Evolutionary conservation across 1,284 basidiomycete genomes (phyloP).

Genomic region (Cutaneotrichosporon cyanovorans): DNA sequence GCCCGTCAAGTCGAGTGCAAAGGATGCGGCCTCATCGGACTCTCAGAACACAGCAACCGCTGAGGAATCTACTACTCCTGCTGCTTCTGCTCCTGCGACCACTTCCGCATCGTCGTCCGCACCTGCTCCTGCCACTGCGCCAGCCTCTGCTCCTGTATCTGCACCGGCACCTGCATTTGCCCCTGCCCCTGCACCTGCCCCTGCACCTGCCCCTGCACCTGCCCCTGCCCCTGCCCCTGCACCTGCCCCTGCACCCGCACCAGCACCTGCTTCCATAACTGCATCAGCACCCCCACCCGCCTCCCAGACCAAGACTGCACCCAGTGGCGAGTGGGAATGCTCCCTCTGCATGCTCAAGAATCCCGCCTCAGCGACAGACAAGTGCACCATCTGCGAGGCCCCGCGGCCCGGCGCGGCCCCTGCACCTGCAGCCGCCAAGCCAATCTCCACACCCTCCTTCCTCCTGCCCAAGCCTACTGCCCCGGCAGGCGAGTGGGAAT

Average conservation of each 20-base stretch:
- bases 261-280: constrained; percentile 6
- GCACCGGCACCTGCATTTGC: constrained; percentile 49
- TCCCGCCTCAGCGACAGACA: constrained; percentile 45
- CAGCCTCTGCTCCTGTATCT: no score
- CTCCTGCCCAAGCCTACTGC: not conserved
- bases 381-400: constrained; percentile 54
- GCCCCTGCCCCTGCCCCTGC: no score
- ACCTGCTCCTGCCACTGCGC: no score
- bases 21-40: no score
- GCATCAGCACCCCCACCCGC: constrained; percentile 1
- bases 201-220: no score
- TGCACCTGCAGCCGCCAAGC: constrained; percentile 1
- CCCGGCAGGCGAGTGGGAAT: constrained; percentile 48
- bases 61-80: no score
- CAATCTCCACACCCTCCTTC: not conserved
- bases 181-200: constrained; percentile 26
- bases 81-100: no score
- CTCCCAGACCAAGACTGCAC: constrained; percentile 2
- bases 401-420: constrained; percentile 22
- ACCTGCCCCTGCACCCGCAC: not conserved
- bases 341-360: constrained; percentile 50
- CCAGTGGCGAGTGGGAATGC: constrained; percentile 48
- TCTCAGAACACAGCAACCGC: no score
- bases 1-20: no score
- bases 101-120: no score